These are phyloP conservation scores for Aspergillus funiculosus DNA, from an alignment of 495 filamentous ascomycete genomes.

Conservation along the genomic window DNA sequence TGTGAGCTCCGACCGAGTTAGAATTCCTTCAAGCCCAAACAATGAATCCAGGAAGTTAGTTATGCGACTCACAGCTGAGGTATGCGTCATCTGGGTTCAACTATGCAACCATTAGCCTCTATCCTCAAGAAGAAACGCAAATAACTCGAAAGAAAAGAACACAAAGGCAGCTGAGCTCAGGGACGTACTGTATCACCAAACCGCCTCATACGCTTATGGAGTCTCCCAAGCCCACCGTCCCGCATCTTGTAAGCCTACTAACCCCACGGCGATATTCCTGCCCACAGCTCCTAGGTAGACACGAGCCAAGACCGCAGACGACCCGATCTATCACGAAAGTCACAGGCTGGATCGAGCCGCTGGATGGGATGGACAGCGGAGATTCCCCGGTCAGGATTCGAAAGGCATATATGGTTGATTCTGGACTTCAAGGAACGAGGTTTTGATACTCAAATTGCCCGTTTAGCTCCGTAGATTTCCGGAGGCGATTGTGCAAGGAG, in stretches of 20 bases:
- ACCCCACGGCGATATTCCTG: background rate
- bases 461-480: background rate
- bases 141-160: background rate
- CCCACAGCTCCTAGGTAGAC: too few relatives aligned
- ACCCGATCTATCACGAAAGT: background rate
- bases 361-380: background rate
- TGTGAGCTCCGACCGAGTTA: constrained; percentile 26
- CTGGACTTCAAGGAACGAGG: background rate
- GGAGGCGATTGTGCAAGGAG: constrained; percentile 4
- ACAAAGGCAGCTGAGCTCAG: background rate
- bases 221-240: constrained; percentile 36
- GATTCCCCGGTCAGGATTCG: background rate
- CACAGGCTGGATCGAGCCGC: background rate
- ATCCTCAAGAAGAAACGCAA: background rate
- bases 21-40: constrained; percentile 1
- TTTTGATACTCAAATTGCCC: constrained; percentile 1
- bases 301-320: too few relatives aligned
- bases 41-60: background rate
- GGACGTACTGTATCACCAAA: constrained; percentile 41
- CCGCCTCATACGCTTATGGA: constrained; percentile 40
- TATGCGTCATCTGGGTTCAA: constrained; percentile 65
- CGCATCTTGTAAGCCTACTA: constrained; percentile 27
- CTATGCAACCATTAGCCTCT: constrained; percentile 29
- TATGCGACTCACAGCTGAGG: constrained; percentile 56
- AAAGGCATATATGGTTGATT: background rate